phyloP scores from a whole-genome alignment of 2,329 filamentous ascomycete species.

The Fusarium decemcellulare region DNA sequence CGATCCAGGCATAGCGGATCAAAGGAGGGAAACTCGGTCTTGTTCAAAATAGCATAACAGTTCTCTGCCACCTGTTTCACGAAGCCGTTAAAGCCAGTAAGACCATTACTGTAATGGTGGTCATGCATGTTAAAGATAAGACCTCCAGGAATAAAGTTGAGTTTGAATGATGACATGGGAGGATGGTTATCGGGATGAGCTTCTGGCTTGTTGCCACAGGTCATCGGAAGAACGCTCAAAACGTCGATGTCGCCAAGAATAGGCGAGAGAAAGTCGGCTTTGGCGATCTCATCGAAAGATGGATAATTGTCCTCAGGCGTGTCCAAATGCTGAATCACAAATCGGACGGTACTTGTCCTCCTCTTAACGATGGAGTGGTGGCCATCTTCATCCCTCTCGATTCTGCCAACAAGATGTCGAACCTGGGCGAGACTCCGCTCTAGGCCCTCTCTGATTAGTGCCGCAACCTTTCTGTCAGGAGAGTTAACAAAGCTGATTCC shows the following conservation, averaged over 20 bases:
- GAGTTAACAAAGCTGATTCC: constrained; percentile 1
- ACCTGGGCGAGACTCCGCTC: constrained; percentile 55
- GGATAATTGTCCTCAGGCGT: constrained; percentile 51
- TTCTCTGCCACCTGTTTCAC: constrained; percentile 58
- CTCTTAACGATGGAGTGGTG: constrained; percentile 55
- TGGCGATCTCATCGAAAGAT: constrained; percentile 55
- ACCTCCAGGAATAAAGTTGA: constrained; percentile 58
- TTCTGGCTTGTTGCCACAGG: constrained; percentile 55
- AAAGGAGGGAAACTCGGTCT: constrained; percentile 51
- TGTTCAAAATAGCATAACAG: constrained; percentile 52
- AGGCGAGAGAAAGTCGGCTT: constrained; percentile 51
- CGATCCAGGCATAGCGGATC: constrained; percentile 53
- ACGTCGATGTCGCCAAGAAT: constrained; percentile 51
- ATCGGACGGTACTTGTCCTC: constrained; percentile 51
- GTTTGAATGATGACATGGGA: constrained; percentile 54
- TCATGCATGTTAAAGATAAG: constrained; percentile 56
- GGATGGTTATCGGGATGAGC: constrained; percentile 53
- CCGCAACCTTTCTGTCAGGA: constrained; percentile 12
- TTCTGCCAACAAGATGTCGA: constrained; percentile 56
- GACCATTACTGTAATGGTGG: constrained; percentile 59
- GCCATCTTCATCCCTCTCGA: constrained; percentile 55
- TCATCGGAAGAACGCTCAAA: constrained; percentile 55
- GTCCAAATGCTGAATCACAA: constrained; percentile 56
- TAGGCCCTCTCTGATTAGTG: constrained; percentile 50
- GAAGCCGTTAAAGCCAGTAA: constrained; percentile 55